These are phyloP conservation scores for Glycine latifolia DNA, from an alignment of 306 rosid genomes.

Conservation along the genomic window DNA sequence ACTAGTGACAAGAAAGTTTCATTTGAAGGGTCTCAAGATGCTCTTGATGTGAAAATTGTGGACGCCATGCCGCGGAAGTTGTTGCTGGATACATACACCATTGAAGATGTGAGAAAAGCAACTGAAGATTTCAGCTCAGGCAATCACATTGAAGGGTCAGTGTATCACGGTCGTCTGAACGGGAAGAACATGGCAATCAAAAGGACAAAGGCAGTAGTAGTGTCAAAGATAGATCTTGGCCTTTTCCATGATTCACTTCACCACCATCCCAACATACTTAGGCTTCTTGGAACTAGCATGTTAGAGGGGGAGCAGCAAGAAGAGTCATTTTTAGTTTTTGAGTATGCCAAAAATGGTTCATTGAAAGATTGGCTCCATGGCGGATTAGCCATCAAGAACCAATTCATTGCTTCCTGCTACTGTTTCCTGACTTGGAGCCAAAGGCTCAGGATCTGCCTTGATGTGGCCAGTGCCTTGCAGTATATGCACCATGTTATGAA, in stretches of 20 bases:
- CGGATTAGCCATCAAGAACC: conserved; percentile 91
- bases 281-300: conserved; percentile 68
- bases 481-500: conserved; percentile 81
- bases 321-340: conserved; percentile 74
- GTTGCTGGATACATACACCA: conserved; percentile 59
- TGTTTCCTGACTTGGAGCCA: conserved; percentile 94
- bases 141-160: conserved; percentile 83
- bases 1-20: conserved; percentile 84
- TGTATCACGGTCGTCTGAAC: conserved; percentile 77
- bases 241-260: conserved; percentile 66
- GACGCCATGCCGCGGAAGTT: conserved; percentile 51
- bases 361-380: conserved; percentile 95
- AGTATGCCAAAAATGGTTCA: conserved; percentile 85
- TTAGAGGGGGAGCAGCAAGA: conserved; percentile 45
- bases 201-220: conserved; percentile 46
- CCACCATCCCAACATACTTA: conserved; percentile 81
- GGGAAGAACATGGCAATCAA: conserved; percentile 86
- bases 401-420: conserved; percentile 88
- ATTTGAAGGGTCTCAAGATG: conserved; percentile 71
- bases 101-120: conserved; percentile 73
- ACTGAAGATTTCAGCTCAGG: conserved; percentile 81
- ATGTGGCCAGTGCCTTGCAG: conserved; percentile 78
- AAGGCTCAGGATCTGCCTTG: conserved; percentile 79
- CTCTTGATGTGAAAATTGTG: conserved; percentile 53
- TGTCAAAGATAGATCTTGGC: conserved; percentile 63